Evolutionary conservation across 2,329 filamentous ascomycete genomes (phyloP).

Genomic region (Hymenoscyphus fraxineus): DNA sequence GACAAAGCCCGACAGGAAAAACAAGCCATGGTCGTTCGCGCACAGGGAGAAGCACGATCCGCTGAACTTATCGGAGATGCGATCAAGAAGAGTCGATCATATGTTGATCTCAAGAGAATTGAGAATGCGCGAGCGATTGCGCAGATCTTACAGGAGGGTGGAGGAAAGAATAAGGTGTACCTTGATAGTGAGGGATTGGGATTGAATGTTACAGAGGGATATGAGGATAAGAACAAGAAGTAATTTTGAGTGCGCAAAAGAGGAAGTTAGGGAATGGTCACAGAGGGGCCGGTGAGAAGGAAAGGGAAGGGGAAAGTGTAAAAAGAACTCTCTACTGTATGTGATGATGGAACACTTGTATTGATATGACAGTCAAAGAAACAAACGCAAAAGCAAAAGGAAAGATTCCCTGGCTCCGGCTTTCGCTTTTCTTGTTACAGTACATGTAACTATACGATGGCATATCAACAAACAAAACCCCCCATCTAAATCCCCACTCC

Average conservation of each 20-base stretch:
- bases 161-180: conserved; percentile 89
- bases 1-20: conserved; percentile 99
- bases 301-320: conserved; percentile 10
- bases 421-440: no score
- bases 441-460: no score
- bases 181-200: conserved; percentile 88
- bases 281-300: no score
- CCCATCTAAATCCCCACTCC: no score
- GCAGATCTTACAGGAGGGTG: conserved; percentile 77
- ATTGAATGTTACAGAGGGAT: conserved; percentile 70
- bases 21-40: conserved; percentile 96
- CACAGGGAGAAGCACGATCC: conserved; percentile 97
- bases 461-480: no score
- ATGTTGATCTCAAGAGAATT: conserved; percentile 95
- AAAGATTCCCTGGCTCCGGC: no score
- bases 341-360: conserved; percentile 26
- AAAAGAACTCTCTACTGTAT: conserved; percentile 48
- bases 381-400: no score
- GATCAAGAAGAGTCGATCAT: conserved; percentile 98
- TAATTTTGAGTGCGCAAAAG: conserved; percentile 27
- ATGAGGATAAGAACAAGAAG: conserved; percentile 45
- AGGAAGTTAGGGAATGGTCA: no score
- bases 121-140: conserved; percentile 93
- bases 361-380: conserved; percentile 13
- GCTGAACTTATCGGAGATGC: conserved; percentile 97